Conservation (phyloP, 2,329 filamentous ascomycete genomes). For the Ophiostoma ips region DNA sequence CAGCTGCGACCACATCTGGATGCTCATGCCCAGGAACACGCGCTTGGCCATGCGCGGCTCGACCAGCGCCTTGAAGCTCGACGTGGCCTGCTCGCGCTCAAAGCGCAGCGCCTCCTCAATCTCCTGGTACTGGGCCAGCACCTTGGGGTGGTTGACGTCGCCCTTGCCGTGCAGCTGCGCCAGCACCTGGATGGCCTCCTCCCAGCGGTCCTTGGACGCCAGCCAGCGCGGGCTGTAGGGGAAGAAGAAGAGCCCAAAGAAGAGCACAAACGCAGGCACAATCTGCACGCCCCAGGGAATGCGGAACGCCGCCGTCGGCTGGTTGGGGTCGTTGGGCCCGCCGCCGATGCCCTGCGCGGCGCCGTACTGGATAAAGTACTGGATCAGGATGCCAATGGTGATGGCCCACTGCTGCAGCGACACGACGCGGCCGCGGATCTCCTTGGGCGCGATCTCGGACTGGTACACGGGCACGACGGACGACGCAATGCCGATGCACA, state of each 20-base stretch:
- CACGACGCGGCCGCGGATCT: constrained; percentile 46
- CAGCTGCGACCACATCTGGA: constrained; percentile 47
- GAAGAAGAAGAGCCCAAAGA: constrained; percentile 45
- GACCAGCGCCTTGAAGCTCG: constrained; percentile 34
- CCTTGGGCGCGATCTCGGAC: constrained; percentile 47
- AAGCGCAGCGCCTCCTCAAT: constrained; percentile 40
- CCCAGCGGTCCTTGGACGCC: constrained; percentile 52
- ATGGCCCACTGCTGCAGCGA: constrained; percentile 58
- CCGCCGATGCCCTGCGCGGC: constrained; percentile 37
- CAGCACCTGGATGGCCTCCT: constrained; percentile 46
- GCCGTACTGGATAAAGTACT: constrained; percentile 54
- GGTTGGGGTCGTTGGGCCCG: constrained; percentile 33
- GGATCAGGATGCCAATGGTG: constrained; percentile 26
- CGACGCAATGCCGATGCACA: constrained; percentile 62
- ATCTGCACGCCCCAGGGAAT: constrained; percentile 50
- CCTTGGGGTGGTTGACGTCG: constrained; percentile 40
- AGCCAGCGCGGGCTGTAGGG: constrained; percentile 63
- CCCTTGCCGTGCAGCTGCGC: constrained; percentile 45
- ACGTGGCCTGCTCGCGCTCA: constrained; percentile 36
- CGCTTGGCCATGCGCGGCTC: constrained; percentile 40
- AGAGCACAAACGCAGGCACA: constrained; percentile 35
- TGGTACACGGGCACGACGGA: constrained; percentile 58
- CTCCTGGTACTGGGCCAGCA: constrained; percentile 49
- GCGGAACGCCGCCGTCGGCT: constrained; percentile 40
- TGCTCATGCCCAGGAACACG: constrained; percentile 41